Conservation (phyloP, 768 basidiomycete genomes). For the Hygrophorus russula region DNA sequence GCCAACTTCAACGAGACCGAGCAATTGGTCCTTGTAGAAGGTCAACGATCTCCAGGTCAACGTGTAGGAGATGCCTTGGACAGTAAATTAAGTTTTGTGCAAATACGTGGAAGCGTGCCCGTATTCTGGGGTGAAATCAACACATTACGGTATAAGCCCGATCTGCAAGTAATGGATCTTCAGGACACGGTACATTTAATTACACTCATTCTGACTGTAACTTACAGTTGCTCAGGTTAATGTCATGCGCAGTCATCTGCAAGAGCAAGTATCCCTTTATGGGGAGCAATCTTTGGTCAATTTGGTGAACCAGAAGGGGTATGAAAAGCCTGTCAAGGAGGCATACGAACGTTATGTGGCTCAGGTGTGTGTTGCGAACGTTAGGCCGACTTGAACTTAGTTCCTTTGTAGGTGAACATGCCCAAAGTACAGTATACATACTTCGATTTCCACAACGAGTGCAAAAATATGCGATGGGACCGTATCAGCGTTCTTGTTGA, state of each 20-base stretch:
- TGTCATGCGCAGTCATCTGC: conserved; percentile 64
- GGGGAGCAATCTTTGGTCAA: conserved; percentile 77
- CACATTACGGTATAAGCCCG: conserved; percentile 91
- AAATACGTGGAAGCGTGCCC: conserved; percentile 89
- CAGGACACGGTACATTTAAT: conserved; percentile 59
- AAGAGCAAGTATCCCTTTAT: conserved; percentile 62
- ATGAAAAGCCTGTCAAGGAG: conserved; percentile 91
- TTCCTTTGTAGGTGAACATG: conserved; percentile 40
- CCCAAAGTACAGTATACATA: conserved; percentile 78
- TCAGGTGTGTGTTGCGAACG: conserved; percentile 30
- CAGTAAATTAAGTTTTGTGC: conserved; percentile 75
- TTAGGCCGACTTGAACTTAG: conserved; percentile 2
- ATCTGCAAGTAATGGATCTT: conserved; percentile 91
- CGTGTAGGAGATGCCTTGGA: conserved; percentile 36
- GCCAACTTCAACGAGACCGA: conserved; percentile 99
- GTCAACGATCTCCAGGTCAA: conserved; percentile 27
- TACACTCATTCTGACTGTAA: conserved; percentile 3
- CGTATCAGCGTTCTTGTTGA: conserved; percentile 78
- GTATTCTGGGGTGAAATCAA: conserved; percentile 96
- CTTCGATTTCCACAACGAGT: conserved; percentile 97
- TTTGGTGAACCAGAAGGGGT: conserved; percentile 86
- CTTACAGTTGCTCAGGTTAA: conserved; percentile 34
- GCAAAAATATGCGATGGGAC: conserved; percentile 92
- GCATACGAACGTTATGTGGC: conserved; percentile 76
- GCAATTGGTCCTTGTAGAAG: conserved; percentile 77